Evolutionary conservation across 1,284 basidiomycete genomes (phyloP), one percentile per base, ranked within the genome.

Genomic region (Grifola frondosa): DNA sequence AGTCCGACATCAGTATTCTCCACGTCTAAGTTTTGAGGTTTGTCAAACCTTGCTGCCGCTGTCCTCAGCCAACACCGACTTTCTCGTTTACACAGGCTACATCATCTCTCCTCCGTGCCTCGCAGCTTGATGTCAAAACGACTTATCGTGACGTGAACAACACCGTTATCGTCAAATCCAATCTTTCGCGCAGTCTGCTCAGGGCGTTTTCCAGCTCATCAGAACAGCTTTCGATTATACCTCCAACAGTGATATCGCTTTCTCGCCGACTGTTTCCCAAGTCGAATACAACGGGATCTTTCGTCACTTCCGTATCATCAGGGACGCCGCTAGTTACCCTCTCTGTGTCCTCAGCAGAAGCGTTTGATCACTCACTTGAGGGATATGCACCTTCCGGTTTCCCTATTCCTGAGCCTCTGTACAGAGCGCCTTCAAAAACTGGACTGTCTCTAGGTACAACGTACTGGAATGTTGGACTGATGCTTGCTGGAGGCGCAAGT

Each of bases 1-100:
- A 1, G 42, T 80, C 19, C 70, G 68, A 41, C 74, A 78, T 50
- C 76, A 76, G 40, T 76, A 69, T 54, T 73, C 69, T 10, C 72
- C 73, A 3, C 63, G 68, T 10, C 58, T 78, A 19, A 56, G 57
- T 31, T 59, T 72, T 30, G 63, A 70, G 59, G 70, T 70, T 11
- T 21, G 66, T 41, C n/a, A 25, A 16, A n/a, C n/a, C n/a, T n/a
- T n/a, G n/a, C n/a, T n/a, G n/a, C n/a, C n/a, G n/a, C 31, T 32
- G 21, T 32, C 13, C 23, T 40, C 7, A 35, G 23, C 21, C 22
- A 28, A 26, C 30, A 9, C 30, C 24, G 23, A 33, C 46, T 40
- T 40, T 40, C 30, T 34, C 23, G 11, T 39, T 44, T 17, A 24
- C 26, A 36, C 35, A 65, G 65, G 61, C 59, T 11, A 61, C 61